Base-by-base conservation (phyloP, 805 yeast species). In the Metschnikowia anglica region DNA sequence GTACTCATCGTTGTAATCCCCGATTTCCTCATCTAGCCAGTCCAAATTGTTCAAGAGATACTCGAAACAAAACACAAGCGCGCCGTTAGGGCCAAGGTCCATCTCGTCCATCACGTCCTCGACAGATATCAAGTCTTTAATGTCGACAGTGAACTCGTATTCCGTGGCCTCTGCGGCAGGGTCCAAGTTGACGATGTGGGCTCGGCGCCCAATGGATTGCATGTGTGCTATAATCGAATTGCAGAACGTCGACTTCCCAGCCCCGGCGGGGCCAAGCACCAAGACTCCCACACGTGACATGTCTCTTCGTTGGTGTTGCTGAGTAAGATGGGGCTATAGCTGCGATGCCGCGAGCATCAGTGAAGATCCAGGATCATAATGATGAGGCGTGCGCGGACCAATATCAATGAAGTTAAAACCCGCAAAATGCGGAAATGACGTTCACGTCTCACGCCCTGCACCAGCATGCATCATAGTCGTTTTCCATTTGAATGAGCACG, bases 181-280 rank as follows among this genome's bases (percentile, higher is more conserved):
- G 66, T 91, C 98, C 39, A 91, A 69, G 60, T 93, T 93, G 13
- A 93, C 97, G 29, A 93, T 80, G 63, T 93, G 97, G 2, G 96
- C 97, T 27, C 95, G 72, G 49, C 99, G 81, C 1, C 98, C 98
- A 26, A 86, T 75, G 15, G 88, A 76, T 62, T 89, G 95, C 82
- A 93, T 85, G 62, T 91, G 85, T 1, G 91, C 67, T 34, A 93
- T 84, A 47, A 93, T 76, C 3, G 96, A 73, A 56, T 88, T 86
- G 68, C 98, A 91, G 59, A 91, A 93, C 0, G 99, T 88, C 35
- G 93, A 81, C 63, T 74, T 91, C 9, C 99, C 99, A 8, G 86
- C 98, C 28, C 99, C 99, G 1, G 99, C 99, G 15, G 99, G 99
- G 1, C 99, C 99, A 51, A 93, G 66, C 1, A 90, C 96, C 49